phyloP scores from a whole-genome alignment of 768 basidiomycete species.

The Boletales sp. region DNA sequence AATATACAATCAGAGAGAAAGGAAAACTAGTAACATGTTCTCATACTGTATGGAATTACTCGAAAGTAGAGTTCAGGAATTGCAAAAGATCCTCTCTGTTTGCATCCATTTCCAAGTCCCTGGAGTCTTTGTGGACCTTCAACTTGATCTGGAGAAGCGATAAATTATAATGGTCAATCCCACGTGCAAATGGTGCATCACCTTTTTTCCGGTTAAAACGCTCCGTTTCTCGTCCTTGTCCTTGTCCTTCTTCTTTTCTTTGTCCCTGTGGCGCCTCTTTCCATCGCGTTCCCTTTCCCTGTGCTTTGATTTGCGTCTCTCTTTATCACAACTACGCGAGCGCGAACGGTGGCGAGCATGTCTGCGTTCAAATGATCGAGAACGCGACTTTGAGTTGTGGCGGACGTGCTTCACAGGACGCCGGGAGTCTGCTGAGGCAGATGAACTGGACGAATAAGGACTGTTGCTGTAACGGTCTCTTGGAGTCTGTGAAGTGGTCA shows the following conservation, averaged over 20 bases:
- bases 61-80: constrained; percentile 53
- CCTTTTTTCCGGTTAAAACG: constrained; percentile 62
- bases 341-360: constrained; percentile 15
- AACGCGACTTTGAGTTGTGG: constrained; percentile 19
- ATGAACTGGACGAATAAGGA: constrained; percentile 16
- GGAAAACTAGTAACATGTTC: neutral
- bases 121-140: constrained; percentile 58
- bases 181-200: constrained; percentile 7
- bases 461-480: constrained; percentile 14
- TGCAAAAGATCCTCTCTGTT: constrained; percentile 51
- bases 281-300: constrained; percentile 31
- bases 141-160: constrained; percentile 47
- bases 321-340: constrained; percentile 27
- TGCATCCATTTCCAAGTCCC: constrained; percentile 53
- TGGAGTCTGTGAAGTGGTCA: constrained; percentile 18
- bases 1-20: too few species aligned
- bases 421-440: constrained; percentile 12
- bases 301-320: constrained; percentile 22
- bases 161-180: neutral
- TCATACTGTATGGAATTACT: constrained; percentile 6
- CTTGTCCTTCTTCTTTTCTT: constrained; percentile 34
- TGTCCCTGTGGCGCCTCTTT: constrained; percentile 37
- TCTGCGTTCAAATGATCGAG: constrained; percentile 17
- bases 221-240: constrained; percentile 45
- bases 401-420: constrained; percentile 14